Conservation (phyloP, 148 eudicot species). For the Tetragonia tetragonoides region DNA sequence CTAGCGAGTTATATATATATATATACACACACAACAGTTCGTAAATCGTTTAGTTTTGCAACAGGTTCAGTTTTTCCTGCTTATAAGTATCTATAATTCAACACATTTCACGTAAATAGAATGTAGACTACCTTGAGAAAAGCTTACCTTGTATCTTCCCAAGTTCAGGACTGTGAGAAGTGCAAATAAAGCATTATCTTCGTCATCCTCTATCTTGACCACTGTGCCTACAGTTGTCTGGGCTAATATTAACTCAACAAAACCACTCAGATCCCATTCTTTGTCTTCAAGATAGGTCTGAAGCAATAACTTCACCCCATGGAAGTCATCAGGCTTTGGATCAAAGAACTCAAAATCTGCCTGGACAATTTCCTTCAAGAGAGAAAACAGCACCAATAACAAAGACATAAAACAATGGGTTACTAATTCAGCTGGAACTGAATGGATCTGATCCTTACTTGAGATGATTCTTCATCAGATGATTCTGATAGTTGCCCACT, state of each 20-base stretch:
- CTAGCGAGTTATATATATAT: neutral
- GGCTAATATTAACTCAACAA: slow-evolving; percentile 74
- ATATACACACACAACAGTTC: neutral
- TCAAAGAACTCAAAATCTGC: slow-evolving; percentile 98
- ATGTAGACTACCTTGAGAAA: too few relatives aligned
- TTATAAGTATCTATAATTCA: neutral
- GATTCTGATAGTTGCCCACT: slow-evolving; percentile 38
- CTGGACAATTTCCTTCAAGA: slow-evolving; percentile 66
- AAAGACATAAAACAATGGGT: neutral
- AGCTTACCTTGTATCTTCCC: slow-evolving; percentile 67
- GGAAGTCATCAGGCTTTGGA: slow-evolving; percentile 87
- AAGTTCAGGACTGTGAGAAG: slow-evolving; percentile 72
- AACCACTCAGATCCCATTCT: slow-evolving; percentile 85
- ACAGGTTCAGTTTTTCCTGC: neutral
- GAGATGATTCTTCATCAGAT: slow-evolving; percentile 56
- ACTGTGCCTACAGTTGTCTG: slow-evolving; percentile 93
- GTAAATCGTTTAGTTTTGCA: neutral
- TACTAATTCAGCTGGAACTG: neutral
- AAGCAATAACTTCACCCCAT: slow-evolving; percentile 75
- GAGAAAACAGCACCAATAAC: slow-evolving; percentile 1
- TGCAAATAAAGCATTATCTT: slow-evolving; percentile 74
- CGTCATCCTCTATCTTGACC: slow-evolving; percentile 80
- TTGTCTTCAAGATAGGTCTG: slow-evolving; percentile 67
- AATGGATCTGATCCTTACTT: slow-evolving; percentile 41
- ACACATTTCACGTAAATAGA: too few relatives aligned